Evolutionary conservation across 768 basidiomycete genomes (phyloP), one percentile per base, ranked within the genome.

Genomic region (Crepidotus variabilis): DNA sequence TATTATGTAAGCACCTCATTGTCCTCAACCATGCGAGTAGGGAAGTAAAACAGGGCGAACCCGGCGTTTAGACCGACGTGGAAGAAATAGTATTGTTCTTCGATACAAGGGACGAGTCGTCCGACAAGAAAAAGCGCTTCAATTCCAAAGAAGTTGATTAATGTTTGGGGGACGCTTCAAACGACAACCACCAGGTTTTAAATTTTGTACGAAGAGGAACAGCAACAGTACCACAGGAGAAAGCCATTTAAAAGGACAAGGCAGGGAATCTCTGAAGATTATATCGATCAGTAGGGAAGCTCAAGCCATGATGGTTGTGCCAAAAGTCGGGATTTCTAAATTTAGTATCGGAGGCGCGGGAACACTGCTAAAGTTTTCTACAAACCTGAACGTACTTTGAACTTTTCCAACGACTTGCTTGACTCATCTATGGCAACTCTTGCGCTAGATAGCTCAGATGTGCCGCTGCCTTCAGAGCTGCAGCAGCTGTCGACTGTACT

Each of bases 401-500:
- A 49, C 47, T 49, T 20, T n/a, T 14, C 2, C 20, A 7, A 49
- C 24, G 21, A 22, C 21, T n/a, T 13, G 47, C 14, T 18, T 13
- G 20, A 49, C 22, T 18, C 8, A 21, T 14, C 24, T 18, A 49
- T 14, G 14, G 24, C 21, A 14, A 23, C 24, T 13, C 13, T 22
- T n/a, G 22, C 24, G 22, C 20, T 22, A 13, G 47, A n/a, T 18
- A 46, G 50, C 49, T 10, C 7, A 6, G 24, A 51, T 43, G n/a
- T 36, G 48, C 39, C 36, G 8, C 50, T 68, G 13, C 61, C 65
- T 24, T 20, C 71, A 14, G 75, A 81, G 55, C 73, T 90, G 24
- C 69, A 69, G 43, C 63, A 62, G 47, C 76, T 91, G 43, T 80
- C 86, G 20, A 67, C 69, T n/a, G 65, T 86, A 32, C 69, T 90